phyloP scores from a whole-genome alignment of 2,329 filamentous ascomycete species.

The Hysterium pulicare region DNA sequence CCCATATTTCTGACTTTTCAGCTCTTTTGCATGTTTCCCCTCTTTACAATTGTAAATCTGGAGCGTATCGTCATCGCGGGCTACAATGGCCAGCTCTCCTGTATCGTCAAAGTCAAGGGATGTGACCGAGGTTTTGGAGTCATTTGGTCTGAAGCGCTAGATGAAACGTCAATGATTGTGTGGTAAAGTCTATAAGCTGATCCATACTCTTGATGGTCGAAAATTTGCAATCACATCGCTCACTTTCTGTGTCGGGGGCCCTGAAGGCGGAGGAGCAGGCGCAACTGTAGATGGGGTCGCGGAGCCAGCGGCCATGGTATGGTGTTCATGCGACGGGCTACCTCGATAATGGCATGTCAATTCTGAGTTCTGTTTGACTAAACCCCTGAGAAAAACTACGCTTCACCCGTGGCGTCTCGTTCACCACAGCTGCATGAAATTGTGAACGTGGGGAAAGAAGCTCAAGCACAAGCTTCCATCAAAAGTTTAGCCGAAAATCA shows the following conservation, averaged over 20 bases:
- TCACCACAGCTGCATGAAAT: too few relatives aligned
- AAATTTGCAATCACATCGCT: conserved; percentile 75
- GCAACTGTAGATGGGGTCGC: conserved; percentile 25
- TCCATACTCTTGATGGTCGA: conserved; percentile 72
- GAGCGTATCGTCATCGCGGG: conserved; percentile 89
- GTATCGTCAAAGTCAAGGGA: conserved; percentile 96
- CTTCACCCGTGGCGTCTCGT: too few relatives aligned
- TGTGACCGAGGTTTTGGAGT: conserved; percentile 63
- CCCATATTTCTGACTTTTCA: conserved; percentile 95
- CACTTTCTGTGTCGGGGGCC: conserved; percentile 55
- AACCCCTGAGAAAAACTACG: too few relatives aligned
- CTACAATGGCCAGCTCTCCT: conserved; percentile 86
- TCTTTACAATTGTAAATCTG: conserved; percentile 94
- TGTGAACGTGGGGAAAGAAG: too few relatives aligned
- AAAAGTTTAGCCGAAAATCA: conserved; percentile 1
- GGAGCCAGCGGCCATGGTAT: conserved; percentile 34
- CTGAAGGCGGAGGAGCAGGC: conserved; percentile 27
- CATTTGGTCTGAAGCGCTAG: conserved; percentile 45
- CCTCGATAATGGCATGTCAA: conserved; percentile 4
- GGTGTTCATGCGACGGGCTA: conserved; percentile 4
- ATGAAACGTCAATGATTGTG: background rate
- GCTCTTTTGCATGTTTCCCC: conserved; percentile 80
- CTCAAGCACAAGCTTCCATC: too few relatives aligned
- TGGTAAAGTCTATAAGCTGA: background rate
- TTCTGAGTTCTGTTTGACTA: too few relatives aligned